Evolutionary conservation across 2,329 filamentous ascomycete genomes (phyloP).

Genomic region (Lojkania enalia): DNA sequence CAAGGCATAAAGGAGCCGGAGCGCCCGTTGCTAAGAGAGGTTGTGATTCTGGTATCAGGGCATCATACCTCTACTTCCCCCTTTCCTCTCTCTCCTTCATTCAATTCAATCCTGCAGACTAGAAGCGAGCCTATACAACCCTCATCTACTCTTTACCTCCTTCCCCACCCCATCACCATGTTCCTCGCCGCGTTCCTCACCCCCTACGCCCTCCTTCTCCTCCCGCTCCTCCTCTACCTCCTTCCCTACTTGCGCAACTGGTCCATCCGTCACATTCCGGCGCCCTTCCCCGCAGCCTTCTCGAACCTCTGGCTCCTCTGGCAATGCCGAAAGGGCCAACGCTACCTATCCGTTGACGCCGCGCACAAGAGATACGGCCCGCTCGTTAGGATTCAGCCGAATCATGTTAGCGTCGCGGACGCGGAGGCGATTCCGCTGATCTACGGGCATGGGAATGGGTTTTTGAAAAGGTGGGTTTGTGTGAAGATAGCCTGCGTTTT

Average conservation of each 20-base stretch:
- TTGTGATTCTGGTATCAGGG: neutral
- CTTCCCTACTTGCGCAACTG: constrained; percentile 63
- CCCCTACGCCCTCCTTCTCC: constrained; percentile 52
- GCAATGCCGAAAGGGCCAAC: constrained; percentile 62
- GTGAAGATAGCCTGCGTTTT: too few relatives aligned
- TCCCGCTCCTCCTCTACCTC: constrained; percentile 59
- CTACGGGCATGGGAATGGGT: constrained; percentile 66
- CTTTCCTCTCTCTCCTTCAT: neutral
- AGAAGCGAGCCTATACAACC: too few relatives aligned
- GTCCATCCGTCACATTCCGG: constrained; percentile 60
- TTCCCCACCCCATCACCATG: constrained; percentile 21
- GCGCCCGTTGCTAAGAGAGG: neutral
- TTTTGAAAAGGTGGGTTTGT: constrained; percentile 50
- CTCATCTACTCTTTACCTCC: neutral
- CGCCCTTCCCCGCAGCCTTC: constrained; percentile 67
- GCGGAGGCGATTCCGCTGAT: constrained; percentile 74
- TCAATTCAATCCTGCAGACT: too few relatives aligned
- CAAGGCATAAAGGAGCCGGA: neutral
- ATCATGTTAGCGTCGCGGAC: constrained; percentile 82
- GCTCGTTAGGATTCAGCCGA: constrained; percentile 81
- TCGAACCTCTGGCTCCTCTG: constrained; percentile 79
- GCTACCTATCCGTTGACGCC: constrained; percentile 64
- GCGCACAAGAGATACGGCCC: constrained; percentile 76
- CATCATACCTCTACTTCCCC: too few relatives aligned
- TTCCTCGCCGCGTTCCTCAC: constrained; percentile 46